Evolutionary conservation across 805 yeast genomes (phyloP).

Genomic region (Metschnikowia henanensis): DNA sequence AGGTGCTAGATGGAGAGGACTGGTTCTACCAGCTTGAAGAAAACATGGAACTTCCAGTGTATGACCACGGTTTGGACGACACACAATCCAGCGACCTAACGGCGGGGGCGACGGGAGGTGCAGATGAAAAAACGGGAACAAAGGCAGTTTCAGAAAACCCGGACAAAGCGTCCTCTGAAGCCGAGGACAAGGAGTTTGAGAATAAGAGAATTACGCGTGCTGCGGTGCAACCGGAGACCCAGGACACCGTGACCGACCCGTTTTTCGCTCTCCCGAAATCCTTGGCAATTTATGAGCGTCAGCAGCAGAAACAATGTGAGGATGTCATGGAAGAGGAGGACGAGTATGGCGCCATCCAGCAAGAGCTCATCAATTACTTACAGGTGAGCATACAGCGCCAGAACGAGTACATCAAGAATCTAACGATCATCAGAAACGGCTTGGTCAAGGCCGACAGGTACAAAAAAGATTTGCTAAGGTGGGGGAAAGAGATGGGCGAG

Average conservation of each 20-base stretch:
- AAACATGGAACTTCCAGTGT: conserved; percentile 62
- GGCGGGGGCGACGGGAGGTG: not conserved
- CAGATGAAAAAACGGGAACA: not conserved
- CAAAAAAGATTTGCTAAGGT: conserved; percentile 64
- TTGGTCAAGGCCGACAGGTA: conserved; percentile 76
- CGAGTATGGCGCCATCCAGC: conserved; percentile 60
- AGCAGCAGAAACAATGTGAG: conserved; percentile 22
- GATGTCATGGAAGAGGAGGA: conserved; percentile 23
- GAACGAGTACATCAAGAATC: conserved; percentile 82
- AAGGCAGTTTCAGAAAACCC: not conserved
- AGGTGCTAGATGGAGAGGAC: conserved; percentile 85
- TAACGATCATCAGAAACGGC: conserved; percentile 72
- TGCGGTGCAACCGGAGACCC: conserved; percentile 39
- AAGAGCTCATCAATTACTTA: conserved; percentile 41
- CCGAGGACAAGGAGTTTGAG: conserved; percentile 6
- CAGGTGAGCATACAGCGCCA: conserved; percentile 48
- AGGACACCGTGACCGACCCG: conserved; percentile 54
- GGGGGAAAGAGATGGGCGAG: conserved; percentile 85
- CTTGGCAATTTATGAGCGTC: conserved; percentile 31
- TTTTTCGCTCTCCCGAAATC: conserved; percentile 58
- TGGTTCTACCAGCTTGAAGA: conserved; percentile 65
- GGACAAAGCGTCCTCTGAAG: conserved; percentile 11
- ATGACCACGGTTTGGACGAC: conserved; percentile 61
- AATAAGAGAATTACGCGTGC: conserved; percentile 16
- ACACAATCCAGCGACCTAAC: not conserved